phyloP scores from a whole-genome alignment of 2,329 filamentous ascomycete species.

The Colletotrichum brevisporum region DNA sequence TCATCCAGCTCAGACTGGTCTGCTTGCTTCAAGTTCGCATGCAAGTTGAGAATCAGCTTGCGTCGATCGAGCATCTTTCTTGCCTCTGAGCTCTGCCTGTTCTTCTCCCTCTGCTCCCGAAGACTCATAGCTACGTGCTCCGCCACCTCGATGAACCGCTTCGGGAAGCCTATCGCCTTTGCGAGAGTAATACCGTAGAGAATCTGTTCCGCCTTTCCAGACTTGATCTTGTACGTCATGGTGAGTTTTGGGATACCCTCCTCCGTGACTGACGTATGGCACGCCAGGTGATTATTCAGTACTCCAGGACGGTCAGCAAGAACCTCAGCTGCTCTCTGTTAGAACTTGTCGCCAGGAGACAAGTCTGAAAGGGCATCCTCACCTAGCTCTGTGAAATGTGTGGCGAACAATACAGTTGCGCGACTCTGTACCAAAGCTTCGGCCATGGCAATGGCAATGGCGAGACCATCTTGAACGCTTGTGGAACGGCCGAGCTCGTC shows the following conservation, averaged over 20 bases:
- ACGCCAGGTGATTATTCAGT: constrained; percentile 84
- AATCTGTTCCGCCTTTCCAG: constrained; percentile 77
- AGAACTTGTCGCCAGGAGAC: constrained; percentile 25
- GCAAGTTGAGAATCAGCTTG: constrained; percentile 80
- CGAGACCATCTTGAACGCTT: constrained; percentile 87
- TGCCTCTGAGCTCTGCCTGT: constrained; percentile 70
- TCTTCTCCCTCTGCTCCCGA: constrained; percentile 68
- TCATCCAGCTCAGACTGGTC: constrained; percentile 75
- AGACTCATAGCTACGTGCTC: constrained; percentile 76
- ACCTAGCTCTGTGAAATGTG: constrained; percentile 88
- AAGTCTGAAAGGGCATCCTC: constrained; percentile 36
- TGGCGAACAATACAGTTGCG: constrained; percentile 91
- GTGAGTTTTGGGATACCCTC: constrained; percentile 74
- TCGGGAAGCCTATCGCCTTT: constrained; percentile 79
- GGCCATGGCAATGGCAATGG: constrained; percentile 90
- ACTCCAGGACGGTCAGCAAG: constrained; percentile 83
- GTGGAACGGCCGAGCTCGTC: constrained; percentile 95
- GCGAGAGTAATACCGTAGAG: constrained; percentile 91
- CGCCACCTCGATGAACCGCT: constrained; percentile 76
- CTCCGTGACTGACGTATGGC: constrained; percentile 69
- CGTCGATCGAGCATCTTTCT: constrained; percentile 74
- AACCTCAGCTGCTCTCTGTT: constrained; percentile 68
- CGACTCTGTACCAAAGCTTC: constrained; percentile 87
- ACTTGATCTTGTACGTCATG: constrained; percentile 88
- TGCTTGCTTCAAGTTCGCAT: constrained; percentile 80